phyloP scores from a whole-genome alignment of 371 early-diverging fungal species.

The Haplosporangium sp. region DNA sequence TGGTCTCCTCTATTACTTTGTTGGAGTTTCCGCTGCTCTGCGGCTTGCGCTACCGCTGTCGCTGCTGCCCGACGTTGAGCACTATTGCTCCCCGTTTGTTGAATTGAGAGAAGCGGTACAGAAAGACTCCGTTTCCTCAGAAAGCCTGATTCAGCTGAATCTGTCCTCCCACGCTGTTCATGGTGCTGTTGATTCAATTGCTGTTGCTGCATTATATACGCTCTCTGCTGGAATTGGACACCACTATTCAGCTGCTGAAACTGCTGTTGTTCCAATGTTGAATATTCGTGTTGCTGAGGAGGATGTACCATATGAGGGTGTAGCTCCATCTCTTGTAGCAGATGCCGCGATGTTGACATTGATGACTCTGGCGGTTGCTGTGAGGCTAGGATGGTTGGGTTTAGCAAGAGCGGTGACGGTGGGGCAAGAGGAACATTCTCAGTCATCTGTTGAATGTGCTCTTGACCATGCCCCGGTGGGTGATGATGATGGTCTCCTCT shows the following conservation, averaged over 20 bases:
- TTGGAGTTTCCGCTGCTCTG: background rate
- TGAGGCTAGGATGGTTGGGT: slow-evolving; percentile 33
- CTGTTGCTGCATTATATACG: background rate
- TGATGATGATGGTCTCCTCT: background rate
- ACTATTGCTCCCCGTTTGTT: background rate
- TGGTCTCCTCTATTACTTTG: slow-evolving; percentile 15
- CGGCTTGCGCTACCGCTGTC: background rate
- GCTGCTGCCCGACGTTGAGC: background rate
- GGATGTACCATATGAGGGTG: slow-evolving; percentile 3
- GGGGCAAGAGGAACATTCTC: background rate
- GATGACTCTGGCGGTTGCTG: slow-evolving; percentile 15
- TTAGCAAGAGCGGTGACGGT: slow-evolving; percentile 22
- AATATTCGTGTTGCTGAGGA: background rate
- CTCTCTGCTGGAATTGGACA: background rate
- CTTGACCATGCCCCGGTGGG: background rate
- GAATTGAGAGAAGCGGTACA: slow-evolving; percentile 23
- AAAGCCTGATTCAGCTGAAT: background rate
- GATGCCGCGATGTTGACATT: slow-evolving; percentile 1
- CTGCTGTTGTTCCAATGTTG: background rate
- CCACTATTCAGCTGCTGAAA: background rate
- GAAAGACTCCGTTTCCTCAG: slow-evolving; percentile 40
- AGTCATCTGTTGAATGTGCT: background rate
- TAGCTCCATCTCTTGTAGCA: background rate
- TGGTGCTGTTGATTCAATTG: slow-evolving; percentile 6
- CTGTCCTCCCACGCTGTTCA: slow-evolving; percentile 1